phyloP scores from a whole-genome alignment of 106 monocot genomes.

The Dactylorhiza incarnata region DNA sequence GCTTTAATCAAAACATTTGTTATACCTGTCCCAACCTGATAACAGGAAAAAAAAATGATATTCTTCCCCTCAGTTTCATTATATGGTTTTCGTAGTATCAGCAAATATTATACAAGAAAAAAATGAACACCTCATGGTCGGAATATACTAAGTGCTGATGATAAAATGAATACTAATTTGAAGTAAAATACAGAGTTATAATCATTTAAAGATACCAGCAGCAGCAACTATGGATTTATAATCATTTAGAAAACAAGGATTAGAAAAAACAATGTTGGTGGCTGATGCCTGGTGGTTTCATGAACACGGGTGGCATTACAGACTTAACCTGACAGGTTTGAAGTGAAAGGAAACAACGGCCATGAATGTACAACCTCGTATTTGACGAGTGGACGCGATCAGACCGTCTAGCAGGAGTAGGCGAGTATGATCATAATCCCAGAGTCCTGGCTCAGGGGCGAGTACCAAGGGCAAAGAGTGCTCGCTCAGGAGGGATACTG shows the following conservation, averaged over 20 bases:
- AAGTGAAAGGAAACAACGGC: too few relatives aligned
- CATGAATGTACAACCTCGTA: too few relatives aligned
- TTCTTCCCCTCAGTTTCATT: neutral
- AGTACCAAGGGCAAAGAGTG: too few relatives aligned
- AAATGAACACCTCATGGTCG: neutral
- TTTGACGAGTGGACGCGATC: too few relatives aligned
- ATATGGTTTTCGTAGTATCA: neutral
- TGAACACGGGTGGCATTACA: too few relatives aligned
- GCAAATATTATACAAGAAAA: neutral
- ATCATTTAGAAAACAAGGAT: neutral
- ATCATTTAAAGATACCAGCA: neutral
- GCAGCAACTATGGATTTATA: neutral
- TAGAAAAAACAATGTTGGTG: neutral
- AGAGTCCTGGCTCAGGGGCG: too few relatives aligned
- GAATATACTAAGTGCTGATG: too few relatives aligned
- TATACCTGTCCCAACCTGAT: slow-evolving; percentile 72
- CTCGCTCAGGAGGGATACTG: too few relatives aligned
- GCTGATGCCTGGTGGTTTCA: neutral
- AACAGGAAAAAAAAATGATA: neutral
- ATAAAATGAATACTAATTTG: too few relatives aligned
- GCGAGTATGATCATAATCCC: too few relatives aligned
- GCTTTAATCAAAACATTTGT: slow-evolving; percentile 75
- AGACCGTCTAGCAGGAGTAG: too few relatives aligned
- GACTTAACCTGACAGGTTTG: too few relatives aligned
- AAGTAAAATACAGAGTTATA: neutral